Evolutionary conservation across 208 protist species (phyloP), one percentile per base, ranked within the genome.

Genomic region (Trypanosoma cruzi): DNA sequence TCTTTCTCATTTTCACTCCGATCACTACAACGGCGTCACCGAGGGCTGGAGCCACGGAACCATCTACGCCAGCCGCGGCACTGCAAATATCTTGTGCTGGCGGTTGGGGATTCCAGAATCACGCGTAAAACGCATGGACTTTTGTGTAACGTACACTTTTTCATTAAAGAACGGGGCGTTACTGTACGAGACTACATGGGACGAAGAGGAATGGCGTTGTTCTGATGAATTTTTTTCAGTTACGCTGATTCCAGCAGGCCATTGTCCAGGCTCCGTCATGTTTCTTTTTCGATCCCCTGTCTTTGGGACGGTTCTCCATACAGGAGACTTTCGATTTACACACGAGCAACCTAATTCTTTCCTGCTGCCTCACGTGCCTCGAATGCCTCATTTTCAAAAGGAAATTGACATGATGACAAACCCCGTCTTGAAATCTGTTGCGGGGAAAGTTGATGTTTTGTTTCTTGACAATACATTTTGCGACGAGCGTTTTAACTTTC

Each of bases 381-480:
- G 1, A 36, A 34, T 55, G 1, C 57, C 49, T 11, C 52, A 55
- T n/a, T 72, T 81, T 4, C 75, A 68, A 24, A 87, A 84, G 56
- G 86, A 89, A 65, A 73, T 80, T 48, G 77, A 81, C 37, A 77
- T 98, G 49, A 70, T 74, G 0, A 74, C 84, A 10, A 50, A 93
- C 66, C 67, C 74, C 22, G 50, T 81, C 6, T 64, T 98, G 37
- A 53, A 55, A 11, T 64, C 70, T 16, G 74, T 90, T 31, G n/a
- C 60, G 10, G 75, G 80, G 1, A 57, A 70, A 20, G 77, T 96
- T n/a, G 83, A 94, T 32, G 79, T 73, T 6, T 79, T 98, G 1
- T 97, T 92, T 70, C 77, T 98, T 5, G 96, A 98, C 73, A 98
- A 97, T 69, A 98, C 96, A 1, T 98, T 94, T 75, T 98, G 94